Conservation (phyloP, 441 rosid genomes). For the Erodium moschatum region DNA sequence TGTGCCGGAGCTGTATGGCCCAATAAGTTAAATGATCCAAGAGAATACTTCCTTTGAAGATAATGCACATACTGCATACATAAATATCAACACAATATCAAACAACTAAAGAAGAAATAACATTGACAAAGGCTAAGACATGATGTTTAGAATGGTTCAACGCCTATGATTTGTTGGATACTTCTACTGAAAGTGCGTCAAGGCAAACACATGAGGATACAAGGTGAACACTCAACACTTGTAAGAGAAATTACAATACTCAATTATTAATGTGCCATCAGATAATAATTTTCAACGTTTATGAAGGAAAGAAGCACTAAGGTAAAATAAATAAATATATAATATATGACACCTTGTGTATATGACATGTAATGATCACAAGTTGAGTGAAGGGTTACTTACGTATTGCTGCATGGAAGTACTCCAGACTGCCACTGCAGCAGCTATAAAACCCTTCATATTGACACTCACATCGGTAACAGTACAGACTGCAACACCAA, state of each 20-base stretch:
- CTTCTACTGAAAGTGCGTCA: too few species aligned
- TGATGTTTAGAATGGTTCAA: too few species aligned
- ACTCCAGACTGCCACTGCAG: conserved; percentile 65
- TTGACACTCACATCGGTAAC: too few species aligned
- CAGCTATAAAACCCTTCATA: conserved; percentile 52
- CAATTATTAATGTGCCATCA: background rate
- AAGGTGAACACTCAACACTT: too few species aligned
- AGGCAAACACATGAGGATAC: too few species aligned
- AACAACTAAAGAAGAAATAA: background rate
- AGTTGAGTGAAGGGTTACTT: conserved; percentile 24
- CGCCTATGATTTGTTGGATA: too few species aligned
- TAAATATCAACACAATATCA: too few species aligned
- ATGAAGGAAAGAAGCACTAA: background rate
- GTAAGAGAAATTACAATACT: background rate
- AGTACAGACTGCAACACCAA: conserved; percentile 71
- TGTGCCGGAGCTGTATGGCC: conserved; percentile 80
- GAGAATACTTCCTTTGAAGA: conserved; percentile 54
- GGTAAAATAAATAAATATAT: background rate
- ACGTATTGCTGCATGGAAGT: conserved; percentile 68
- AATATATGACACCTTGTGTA: background rate
- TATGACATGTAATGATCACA: background rate
- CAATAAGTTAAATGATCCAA: conserved; percentile 61
- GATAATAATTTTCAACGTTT: background rate
- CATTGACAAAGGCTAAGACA: background rate
- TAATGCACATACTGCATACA: conserved; percentile 57